Conservation (phyloP, 177 flowering plant species). For the Vitis hybrid region DNA sequence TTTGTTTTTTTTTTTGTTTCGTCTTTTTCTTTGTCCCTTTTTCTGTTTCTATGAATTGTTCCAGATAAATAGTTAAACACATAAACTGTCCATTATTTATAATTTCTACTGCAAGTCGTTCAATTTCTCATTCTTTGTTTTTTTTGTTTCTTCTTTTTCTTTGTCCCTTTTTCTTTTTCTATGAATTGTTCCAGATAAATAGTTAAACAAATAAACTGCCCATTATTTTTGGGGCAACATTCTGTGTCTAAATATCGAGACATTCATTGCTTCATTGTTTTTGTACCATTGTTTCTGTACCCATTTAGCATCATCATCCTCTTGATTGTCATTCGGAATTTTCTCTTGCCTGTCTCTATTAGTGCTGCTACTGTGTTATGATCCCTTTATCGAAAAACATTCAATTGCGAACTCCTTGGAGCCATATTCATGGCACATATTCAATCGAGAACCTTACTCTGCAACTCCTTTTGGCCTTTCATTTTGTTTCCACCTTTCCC, state of each 20-base stretch:
- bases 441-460: constrained; percentile 59
- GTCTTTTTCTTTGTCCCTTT: constrained; percentile 1
- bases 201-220: constrained; percentile 33
- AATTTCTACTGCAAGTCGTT: constrained; percentile 1
- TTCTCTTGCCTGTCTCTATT: constrained; percentile 52
- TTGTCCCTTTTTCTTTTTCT: constrained; percentile 20
- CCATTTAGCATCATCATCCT: constrained; percentile 52
- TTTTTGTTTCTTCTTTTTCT: constrained; percentile 7
- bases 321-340: constrained; percentile 47
- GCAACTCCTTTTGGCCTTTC: constrained; percentile 80
- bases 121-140: constrained; percentile 23
- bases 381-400: constrained; percentile 35
- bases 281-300: constrained; percentile 24
- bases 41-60: constrained; percentile 29
- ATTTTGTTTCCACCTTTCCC: constrained; percentile 72
- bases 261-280: constrained; percentile 44
- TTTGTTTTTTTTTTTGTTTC: constrained; percentile 15
- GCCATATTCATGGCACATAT: constrained; percentile 61
- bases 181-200: constrained; percentile 36
- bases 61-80: constrained; percentile 37
- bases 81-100: constrained; percentile 26
- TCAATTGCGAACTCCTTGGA: constrained; percentile 37
- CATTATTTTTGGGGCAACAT: constrained; percentile 30
- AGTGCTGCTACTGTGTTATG: constrained; percentile 30
- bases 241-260: constrained; percentile 37